phyloP scores from a whole-genome alignment of 2,329 filamentous ascomycete species.

The Fusarium papillatum region DNA sequence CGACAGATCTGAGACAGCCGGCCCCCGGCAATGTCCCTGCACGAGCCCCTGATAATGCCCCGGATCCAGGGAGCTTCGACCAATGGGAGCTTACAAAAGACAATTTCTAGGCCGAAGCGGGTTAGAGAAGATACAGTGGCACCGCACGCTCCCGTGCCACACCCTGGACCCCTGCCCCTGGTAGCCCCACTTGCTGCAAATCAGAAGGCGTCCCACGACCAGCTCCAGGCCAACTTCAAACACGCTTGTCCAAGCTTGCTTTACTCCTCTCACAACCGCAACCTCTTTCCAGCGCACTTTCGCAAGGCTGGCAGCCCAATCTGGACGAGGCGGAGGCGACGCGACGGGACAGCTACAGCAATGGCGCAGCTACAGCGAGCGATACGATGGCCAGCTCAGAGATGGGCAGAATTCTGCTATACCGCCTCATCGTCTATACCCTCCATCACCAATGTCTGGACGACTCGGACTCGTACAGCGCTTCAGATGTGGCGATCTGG shows the following conservation, averaged over 20 bases:
- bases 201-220: slow-evolving; percentile 31
- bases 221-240: slow-evolving; percentile 45
- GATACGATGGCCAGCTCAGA: slow-evolving; percentile 1
- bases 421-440: slow-evolving; percentile 31
- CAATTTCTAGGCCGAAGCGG: slow-evolving; percentile 41
- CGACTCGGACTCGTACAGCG: neutral
- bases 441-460: slow-evolving; percentile 25
- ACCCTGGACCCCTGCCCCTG: slow-evolving; percentile 26
- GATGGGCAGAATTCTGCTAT: slow-evolving; percentile 15
- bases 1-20: slow-evolving; percentile 60
- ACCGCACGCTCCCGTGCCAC: slow-evolving; percentile 39
- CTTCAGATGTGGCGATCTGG: slow-evolving; percentile 8
- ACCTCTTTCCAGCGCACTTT: slow-evolving; percentile 26
- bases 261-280: slow-evolving; percentile 22
- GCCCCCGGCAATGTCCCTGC: slow-evolving; percentile 28
- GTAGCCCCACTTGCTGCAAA: slow-evolving; percentile 33
- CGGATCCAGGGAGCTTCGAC: neutral
- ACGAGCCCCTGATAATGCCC: slow-evolving; percentile 29
- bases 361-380: neutral
- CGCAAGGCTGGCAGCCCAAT: slow-evolving; percentile 2
- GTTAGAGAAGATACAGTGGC: slow-evolving; percentile 33
- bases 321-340: slow-evolving; percentile 21
- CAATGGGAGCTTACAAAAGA: slow-evolving; percentile 25
- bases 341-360: neutral
- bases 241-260: slow-evolving; percentile 34